Evolutionary conservation across 2,329 filamentous ascomycete species (phyloP), one percentile per base, ranked within the genome.

Genomic region (Pezicula neosporulosa): DNA sequence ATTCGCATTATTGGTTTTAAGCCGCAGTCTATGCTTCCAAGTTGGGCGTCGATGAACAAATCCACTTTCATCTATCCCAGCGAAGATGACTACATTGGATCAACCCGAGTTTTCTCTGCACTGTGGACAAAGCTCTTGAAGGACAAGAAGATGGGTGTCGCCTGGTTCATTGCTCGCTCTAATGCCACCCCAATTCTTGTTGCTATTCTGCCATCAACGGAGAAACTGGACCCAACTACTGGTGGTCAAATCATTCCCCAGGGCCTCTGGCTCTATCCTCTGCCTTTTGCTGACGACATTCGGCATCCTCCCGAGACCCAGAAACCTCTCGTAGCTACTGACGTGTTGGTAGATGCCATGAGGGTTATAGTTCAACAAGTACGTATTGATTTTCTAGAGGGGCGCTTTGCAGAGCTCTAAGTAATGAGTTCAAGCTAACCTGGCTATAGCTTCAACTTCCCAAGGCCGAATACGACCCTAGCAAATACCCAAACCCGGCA

Each of bases 1-100:
- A 87, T 99, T 51, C 86, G 91, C 5, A 87, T 99, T 58, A 87
- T 99, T 51, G 94, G 94, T 6, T 99, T 99, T 78, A 99, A 97
- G 66, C 83, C 90, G 6, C 76, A 89, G 27, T 82, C 81, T 1
- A 74, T 82, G 62, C 75, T 97, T 2, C 88, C 89, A 0, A 76
- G 87, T 16, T 97, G 93, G 91, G 89, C 90, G 1, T 91, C 89
- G 33, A 77, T 89, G 45, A 90, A 89, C 64, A 91, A 92, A 61
- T 89, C 92, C 0, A 90, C 85, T 0, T 99, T 97, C 68, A 89
- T 99, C 52, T 97, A 96, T 63, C 94, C 94, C 0, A 94, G 87
- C 16, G 94, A 99, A 70, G 86, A 91, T 56, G 87, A 90, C 55
- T 96, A 85, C 61, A 80, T 97, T 24, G 94, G 94, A 18, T 97